Evolutionary conservation across 2,329 filamentous ascomycete genomes (phyloP).

Genomic region (Aciculosporium take): DNA sequence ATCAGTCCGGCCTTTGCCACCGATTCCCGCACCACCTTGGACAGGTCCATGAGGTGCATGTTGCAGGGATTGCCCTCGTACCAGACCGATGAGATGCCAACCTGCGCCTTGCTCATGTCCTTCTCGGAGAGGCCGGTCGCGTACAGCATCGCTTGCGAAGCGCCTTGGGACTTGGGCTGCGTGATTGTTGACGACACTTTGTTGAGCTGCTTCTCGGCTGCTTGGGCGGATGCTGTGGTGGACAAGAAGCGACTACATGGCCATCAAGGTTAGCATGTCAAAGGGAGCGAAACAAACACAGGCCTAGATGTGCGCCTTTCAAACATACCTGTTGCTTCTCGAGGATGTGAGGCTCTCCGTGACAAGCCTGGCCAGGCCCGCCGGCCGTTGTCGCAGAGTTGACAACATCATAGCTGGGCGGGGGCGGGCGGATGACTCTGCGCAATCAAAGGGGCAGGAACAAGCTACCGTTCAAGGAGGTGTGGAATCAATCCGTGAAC

Average conservation of each 20-base stretch:
- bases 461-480: not conserved
- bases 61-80: conserved; percentile 98
- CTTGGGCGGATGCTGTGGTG: conserved; percentile 31
- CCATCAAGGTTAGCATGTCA: not conserved
- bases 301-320: not conserved
- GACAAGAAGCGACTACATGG: conserved; percentile 34
- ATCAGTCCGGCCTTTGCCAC: conserved; percentile 60
- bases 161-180: conserved; percentile 94
- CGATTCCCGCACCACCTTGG: conserved; percentile 52
- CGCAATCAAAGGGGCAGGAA: not conserved
- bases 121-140: conserved; percentile 75
- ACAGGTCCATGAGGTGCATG: conserved; percentile 93
- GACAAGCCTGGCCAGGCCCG: conserved; percentile 7
- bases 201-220: conserved; percentile 57
- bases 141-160: conserved; percentile 98
- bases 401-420: conserved; percentile 9
- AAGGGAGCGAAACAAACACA: not conserved
- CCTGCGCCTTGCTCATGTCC: conserved; percentile 92
- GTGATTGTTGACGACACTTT: conserved; percentile 75
- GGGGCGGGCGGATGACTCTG: not conserved
- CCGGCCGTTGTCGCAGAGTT: conserved; percentile 9
- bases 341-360: conserved; percentile 6
- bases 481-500: not conserved
- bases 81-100: conserved; percentile 97
- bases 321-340: conserved; percentile 9